Conservation (phyloP, 208 protist species). For the Porcisia deanei region DNA sequence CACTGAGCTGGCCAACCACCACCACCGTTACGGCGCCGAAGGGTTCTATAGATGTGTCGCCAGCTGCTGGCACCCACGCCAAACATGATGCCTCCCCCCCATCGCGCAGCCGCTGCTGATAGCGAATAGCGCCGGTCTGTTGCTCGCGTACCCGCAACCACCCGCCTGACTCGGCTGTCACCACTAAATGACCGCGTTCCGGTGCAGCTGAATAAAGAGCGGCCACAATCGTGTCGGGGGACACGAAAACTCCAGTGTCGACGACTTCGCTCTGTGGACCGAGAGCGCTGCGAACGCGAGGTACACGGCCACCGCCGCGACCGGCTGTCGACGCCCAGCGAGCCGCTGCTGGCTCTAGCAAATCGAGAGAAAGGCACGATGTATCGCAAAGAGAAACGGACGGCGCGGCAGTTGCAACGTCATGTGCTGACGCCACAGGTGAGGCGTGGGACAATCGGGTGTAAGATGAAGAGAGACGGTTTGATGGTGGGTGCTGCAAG, state of each 20-base stretch:
- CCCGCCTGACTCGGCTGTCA: conserved; percentile 46
- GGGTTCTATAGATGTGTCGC: neutral
- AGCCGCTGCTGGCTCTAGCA: conserved; percentile 17
- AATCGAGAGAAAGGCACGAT: conserved; percentile 25
- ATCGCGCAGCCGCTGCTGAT: conserved; percentile 44
- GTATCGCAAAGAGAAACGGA: conserved; percentile 9
- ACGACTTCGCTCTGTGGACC: conserved; percentile 33
- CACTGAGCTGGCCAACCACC: conserved; percentile 37
- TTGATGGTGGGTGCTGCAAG: neutral
- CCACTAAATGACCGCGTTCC: conserved; percentile 16
- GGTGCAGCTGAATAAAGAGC: conserved; percentile 24
- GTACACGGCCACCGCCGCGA: conserved; percentile 9
- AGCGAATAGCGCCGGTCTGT: conserved; percentile 35
- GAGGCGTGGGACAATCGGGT: conserved; percentile 1
- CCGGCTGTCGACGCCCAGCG: conserved; percentile 26
- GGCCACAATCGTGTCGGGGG: conserved; percentile 41
- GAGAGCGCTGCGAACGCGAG: conserved; percentile 26
- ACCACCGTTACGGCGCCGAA: neutral
- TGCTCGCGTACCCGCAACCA: conserved; percentile 59
- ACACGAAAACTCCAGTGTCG: conserved; percentile 46
- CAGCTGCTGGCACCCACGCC: conserved; percentile 18
- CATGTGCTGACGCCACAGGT: conserved; percentile 3
- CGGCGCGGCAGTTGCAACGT: neutral
- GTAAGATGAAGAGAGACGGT: neutral
- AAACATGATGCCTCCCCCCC: conserved; percentile 37